Evolutionary conservation across 495 filamentous ascomycete genomes (phyloP).

Genomic region (Glonium stellatum): DNA sequence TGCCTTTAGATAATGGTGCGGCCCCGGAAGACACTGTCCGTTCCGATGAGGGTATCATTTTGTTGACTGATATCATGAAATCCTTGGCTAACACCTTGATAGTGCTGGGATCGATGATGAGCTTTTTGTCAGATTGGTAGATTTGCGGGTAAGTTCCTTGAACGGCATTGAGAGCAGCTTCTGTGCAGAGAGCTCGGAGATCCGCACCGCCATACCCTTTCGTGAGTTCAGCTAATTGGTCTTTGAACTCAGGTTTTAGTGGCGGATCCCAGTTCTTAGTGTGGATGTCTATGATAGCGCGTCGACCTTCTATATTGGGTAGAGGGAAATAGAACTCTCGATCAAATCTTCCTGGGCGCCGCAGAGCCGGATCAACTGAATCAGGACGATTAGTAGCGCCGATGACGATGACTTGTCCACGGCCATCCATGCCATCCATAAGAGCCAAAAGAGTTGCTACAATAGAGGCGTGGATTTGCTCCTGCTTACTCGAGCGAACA

Average conservation of each 20-base stretch:
- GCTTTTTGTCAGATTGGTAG: slow-evolving; percentile 83
- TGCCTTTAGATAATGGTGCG: slow-evolving; percentile 61
- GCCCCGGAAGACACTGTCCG: slow-evolving; percentile 76
- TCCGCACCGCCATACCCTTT: slow-evolving; percentile 97
- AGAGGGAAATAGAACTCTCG: slow-evolving; percentile 97
- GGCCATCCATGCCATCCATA: slow-evolving; percentile 99
- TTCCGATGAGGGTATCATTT: slow-evolving; percentile 91
- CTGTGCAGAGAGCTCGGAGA: slow-evolving; percentile 86
- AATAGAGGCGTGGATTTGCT: slow-evolving; percentile 97
- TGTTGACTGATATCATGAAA: slow-evolving; percentile 94
- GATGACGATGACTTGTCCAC: slow-evolving; percentile 96
- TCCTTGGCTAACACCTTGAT: slow-evolving; percentile 84
- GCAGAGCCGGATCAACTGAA: slow-evolving; percentile 89
- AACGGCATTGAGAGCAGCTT: slow-evolving; percentile 96
- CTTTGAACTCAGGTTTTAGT: slow-evolving; percentile 68
- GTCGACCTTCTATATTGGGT: slow-evolving; percentile 68
- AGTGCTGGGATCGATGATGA: slow-evolving; percentile 74
- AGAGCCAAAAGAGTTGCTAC: slow-evolving; percentile 89
- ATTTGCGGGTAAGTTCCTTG: slow-evolving; percentile 95
- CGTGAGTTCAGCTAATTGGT: slow-evolving; percentile 74
- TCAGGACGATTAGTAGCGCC: slow-evolving; percentile 96
- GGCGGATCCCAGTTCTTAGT: slow-evolving; percentile 86
- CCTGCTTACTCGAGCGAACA: slow-evolving; percentile 92
- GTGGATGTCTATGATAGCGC: slow-evolving; percentile 87
- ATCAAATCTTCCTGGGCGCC: slow-evolving; percentile 91